Base-by-base conservation (phyloP, 2,329 filamentous ascomycete genomes). In the Colletotrichum sojae region DNA sequence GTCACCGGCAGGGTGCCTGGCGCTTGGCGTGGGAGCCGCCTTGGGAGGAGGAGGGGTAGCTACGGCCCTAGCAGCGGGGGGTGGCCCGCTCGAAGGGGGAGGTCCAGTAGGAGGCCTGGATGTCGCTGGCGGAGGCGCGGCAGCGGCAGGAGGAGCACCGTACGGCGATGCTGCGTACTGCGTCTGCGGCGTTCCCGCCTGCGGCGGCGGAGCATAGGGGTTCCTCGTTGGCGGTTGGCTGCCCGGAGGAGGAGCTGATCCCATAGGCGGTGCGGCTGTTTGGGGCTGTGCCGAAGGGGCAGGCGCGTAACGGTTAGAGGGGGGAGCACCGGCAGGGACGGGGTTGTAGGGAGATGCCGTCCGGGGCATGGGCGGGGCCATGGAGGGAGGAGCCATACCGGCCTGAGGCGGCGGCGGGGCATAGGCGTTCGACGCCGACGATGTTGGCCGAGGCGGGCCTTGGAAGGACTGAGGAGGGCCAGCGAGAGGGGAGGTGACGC, bases 271-370 rank as follows among this genome's bases (percentile, higher is more conserved):
- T 53, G 85, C 88, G 59, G 80, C 83, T 61, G 83, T 77, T 71
- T 82, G 78, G 57, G 82, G 82, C 75, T 91, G 89, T 22, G 87
- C 77, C 16, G 88, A 82, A 52, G 91, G 89, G 59, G 88, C 84
- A 13, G 92, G 92, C 15, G 93, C 91, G 78, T 97, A 97, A 75
- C 94, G 86, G 82, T 90, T 94, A 10, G 90, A 87, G 6, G 91
- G 89, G n/a, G 93, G 90, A 5, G 89, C 84, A 18, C 85, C 87
- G 36, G 90, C 83, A 6, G 93, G 93, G 62, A 95, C 92, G 45
- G 92, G 89, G 75, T 95, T 94, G 80, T 97, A 98, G 6, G 95
- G 95, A 27, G 95, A 97, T 5, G 92, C 87, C 31, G 92, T 94
- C 72, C 94, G 90, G 59, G 94, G 87, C 20, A 89, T 87, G 49